Evolutionary conservation across 2,329 filamentous ascomycete genomes (phyloP), one percentile per base, ranked within the genome.

Genomic region (Plectosphaerella plurivora): DNA sequence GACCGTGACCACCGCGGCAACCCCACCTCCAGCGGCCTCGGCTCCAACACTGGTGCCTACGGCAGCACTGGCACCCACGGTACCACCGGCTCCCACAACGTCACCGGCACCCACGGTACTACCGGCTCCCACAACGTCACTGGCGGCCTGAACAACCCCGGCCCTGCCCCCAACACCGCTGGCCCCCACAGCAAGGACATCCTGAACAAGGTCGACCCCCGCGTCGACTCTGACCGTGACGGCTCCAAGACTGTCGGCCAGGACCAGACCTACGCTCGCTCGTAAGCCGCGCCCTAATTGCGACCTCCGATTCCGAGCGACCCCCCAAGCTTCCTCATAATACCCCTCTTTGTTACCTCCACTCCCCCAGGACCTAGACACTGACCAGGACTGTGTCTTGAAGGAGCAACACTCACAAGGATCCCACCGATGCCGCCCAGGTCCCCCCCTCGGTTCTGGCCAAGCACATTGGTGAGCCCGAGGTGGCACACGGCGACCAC

Each of bases 341-440:
- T 20, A 12, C 41, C 41, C 41, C 41, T 42, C 9, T 18, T 28
- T 47, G 45, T 37, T 44, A 20, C 18, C 41, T 44, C 18, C 28
- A 37, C 41, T 51, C 51, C 53, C 18, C 53, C 33, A 28, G 42
- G 28, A 37, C 44, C 53, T 56, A 44, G 39, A 52, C 36, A 53
- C 55, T 57, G 50, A 57, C 54, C 45, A 47, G 52, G 42, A 24
- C 28, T 39, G 45, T 46, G 28, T 41, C 33, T 22, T 24, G 54
- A 9, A 39, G 46, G 11, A 47, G 53, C 47, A 62, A 52, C 44
- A 53, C 47, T 39, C 51, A 60, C 48, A 68, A 67, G 55, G 79
- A 83, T 46, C 79, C 79, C 4, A 77, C 72, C 16, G 80, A 83
- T 55, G 79, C 81, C 1, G 68, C 80, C 0, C 79, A 83, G 60